A percentile compares a stretch with the other conserved stretches of the same genome.
phyloP scores from a whole-genome alignment of 2,329 filamentous ascomycete genomes.

The Xylaria sp. region DNA sequence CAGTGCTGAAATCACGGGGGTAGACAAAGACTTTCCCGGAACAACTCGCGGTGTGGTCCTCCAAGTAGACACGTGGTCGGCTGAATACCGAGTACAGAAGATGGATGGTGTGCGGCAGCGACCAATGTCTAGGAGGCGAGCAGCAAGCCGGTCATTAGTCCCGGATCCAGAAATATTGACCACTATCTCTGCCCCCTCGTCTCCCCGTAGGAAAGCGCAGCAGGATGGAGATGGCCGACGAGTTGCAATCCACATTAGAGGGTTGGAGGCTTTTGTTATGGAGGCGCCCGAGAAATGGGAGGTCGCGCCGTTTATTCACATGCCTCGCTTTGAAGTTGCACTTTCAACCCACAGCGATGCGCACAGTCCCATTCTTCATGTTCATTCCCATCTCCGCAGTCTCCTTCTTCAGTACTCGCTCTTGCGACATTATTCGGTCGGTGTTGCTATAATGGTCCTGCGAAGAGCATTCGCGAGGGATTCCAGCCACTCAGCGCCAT shows the following conservation, averaged over 20 bases:
- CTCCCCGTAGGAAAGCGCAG: constrained; percentile 64
- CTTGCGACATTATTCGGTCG: constrained; percentile 90
- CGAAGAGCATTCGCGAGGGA: constrained; percentile 73
- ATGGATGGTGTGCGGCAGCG: constrained; percentile 71
- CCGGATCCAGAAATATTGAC: constrained; percentile 74
- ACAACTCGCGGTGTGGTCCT: constrained; percentile 85
- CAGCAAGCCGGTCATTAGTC: constrained; percentile 76
- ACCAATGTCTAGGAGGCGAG: constrained; percentile 71
- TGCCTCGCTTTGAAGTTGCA: constrained; percentile 88
- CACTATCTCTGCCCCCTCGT: constrained; percentile 61
- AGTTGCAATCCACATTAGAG: constrained; percentile 81
- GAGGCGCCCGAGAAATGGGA: constrained; percentile 88
- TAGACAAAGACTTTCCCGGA: constrained; percentile 84
- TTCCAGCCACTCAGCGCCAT: constrained; percentile 42
- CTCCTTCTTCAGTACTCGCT: constrained; percentile 90
- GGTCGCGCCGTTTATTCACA: constrained; percentile 82
- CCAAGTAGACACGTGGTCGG: constrained; percentile 87
- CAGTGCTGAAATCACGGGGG: constrained; percentile 88
- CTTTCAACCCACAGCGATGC: constrained; percentile 87
- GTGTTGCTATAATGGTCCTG: constrained; percentile 82
- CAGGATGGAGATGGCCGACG: constrained; percentile 80
- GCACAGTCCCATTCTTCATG: constrained; percentile 87
- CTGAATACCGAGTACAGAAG: constrained; percentile 88
- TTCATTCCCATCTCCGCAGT: constrained; percentile 83
- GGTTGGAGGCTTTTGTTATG: constrained; percentile 89